Evolutionary conservation across 768 basidiomycete species (phyloP).

Genomic region (Leucocoprinus birnbaumii): DNA sequence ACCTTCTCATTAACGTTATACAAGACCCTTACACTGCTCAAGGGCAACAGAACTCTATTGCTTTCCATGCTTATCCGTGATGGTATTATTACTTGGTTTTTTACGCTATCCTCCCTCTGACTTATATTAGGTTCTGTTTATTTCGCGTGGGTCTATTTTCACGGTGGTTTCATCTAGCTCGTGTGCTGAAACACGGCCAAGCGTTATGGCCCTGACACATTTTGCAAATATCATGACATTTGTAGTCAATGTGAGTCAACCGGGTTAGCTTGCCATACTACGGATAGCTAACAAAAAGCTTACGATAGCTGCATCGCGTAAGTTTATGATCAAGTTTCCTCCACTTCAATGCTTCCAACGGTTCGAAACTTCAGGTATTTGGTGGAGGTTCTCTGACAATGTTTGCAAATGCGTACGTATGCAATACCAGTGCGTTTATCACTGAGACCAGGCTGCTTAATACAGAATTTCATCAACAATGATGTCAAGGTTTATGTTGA

Average conservation of each 20-base stretch:
- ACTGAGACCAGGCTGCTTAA: not conserved
- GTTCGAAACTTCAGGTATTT: not conserved
- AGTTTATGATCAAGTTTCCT: too few relatives aligned
- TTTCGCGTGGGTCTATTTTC: slow-evolving; percentile 26
- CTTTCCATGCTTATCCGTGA: slow-evolving; percentile 35
- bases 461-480: not conserved
- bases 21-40: slow-evolving; percentile 29
- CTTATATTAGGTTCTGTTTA: slow-evolving; percentile 29
- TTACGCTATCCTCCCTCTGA: too few relatives aligned
- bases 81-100: slow-evolving; percentile 21
- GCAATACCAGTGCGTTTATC: too few relatives aligned
- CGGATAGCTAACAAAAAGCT: too few relatives aligned
- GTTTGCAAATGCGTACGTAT: not conserved
- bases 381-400: not conserved
- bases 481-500: not conserved
- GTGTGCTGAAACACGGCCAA: slow-evolving; percentile 9
- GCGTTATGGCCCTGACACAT: slow-evolving; percentile 34
- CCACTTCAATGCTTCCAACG: too few relatives aligned
- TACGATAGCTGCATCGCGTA: too few relatives aligned
- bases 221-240: slow-evolving; percentile 35
- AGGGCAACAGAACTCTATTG: slow-evolving; percentile 21
- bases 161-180: not conserved
- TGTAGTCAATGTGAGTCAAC: slow-evolving; percentile 23
- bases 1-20: slow-evolving; percentile 39
- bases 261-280: not conserved